These are phyloP conservation scores for Thyridium curvatum DNA, from an alignment of 2,329 filamentous ascomycete species.

Conservation along the genomic window DNA sequence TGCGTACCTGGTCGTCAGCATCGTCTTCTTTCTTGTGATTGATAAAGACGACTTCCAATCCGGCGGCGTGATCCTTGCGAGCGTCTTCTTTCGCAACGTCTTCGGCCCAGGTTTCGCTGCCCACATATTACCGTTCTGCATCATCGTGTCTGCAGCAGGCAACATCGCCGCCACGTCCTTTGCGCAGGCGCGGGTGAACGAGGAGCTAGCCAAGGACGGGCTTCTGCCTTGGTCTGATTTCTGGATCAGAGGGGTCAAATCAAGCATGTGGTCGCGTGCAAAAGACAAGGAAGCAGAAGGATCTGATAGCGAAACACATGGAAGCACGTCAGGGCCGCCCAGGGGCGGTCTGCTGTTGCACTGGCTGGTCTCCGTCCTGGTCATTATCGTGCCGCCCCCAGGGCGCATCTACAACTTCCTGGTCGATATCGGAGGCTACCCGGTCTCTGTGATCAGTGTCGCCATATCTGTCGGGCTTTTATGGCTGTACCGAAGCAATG, in stretches of 20 bases:
- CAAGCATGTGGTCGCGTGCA: not conserved
- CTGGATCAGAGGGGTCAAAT: slow-evolving; percentile 19
- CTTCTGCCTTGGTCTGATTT: slow-evolving; percentile 33
- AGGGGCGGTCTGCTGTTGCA: slow-evolving; percentile 43
- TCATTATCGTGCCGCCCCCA: slow-evolving; percentile 44
- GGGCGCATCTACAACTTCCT: slow-evolving; percentile 30
- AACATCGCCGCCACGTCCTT: slow-evolving; percentile 43
- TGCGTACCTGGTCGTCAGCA: slow-evolving; percentile 50
- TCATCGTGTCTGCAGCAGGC: slow-evolving; percentile 38
- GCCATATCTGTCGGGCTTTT: slow-evolving; percentile 24
- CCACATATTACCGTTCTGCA: slow-evolving; percentile 39
- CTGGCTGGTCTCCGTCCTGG: slow-evolving; percentile 53
- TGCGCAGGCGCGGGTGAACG: slow-evolving; percentile 39
- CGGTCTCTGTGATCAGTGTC: slow-evolving; percentile 26
- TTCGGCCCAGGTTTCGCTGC: slow-evolving; percentile 35
- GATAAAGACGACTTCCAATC: slow-evolving; percentile 47
- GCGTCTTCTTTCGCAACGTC: slow-evolving; percentile 50
- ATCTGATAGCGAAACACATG: no score
- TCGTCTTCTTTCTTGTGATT: slow-evolving; percentile 54
- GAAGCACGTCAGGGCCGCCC: slow-evolving; percentile 9
- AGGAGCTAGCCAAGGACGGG: slow-evolving; percentile 39
- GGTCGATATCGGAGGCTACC: slow-evolving; percentile 29
- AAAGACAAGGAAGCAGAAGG: slow-evolving; percentile 1
- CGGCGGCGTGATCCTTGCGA: slow-evolving; percentile 48
- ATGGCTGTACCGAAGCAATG: slow-evolving; percentile 18